Evolutionary conservation across 2,329 filamentous ascomycete species (phyloP), one percentile per base, ranked within the genome.

Genomic region (Pseudocercospora cruenta): DNA sequence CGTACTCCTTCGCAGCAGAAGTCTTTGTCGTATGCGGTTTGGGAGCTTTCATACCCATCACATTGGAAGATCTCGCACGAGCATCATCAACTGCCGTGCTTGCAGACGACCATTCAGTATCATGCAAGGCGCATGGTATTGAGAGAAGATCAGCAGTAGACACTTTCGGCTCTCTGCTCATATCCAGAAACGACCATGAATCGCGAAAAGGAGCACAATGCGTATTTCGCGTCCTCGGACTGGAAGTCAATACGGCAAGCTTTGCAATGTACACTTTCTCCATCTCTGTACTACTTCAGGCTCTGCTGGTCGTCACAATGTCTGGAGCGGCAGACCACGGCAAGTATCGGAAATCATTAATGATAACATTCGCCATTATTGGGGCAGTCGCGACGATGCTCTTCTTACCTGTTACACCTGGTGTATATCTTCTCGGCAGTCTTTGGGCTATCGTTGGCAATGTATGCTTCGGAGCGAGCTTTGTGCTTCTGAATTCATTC

Each of bases 241-340:
- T 91, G 66, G 90, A 96, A 74, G 90, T 99, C 81, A 98, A 98
- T 79, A 97, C 94, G 0, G 94, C 94, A 39, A 96, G 92, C 78
- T 97, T 98, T 78, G 94, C 93, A 77, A 96, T 98, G 93, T 98
- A 98, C 80, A 97, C 93, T 1, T 99, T 99, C 80, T 96, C 93
- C 65, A 83, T 96, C 74, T 96, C 92, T 77, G 95, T 99, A 1
- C 80, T 97, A 21, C 79, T 97, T 10, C 95, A 99, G 78, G 91
- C 94, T 1, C 80, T 98, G 28, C 82, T 98, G 31, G 96, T 99
- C 51, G 93, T 99, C 69, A 96, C 93, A 75, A 97, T 99, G 84
- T 97, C 93, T 75, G 95, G 92, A 63, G 94, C 94, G 7, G 95
- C 95, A 64, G 95, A 99, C 78, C 94, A 98, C 79, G 95, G 95